These are phyloP conservation scores for Leccinum proximum DNA, from an alignment of 1,284 basidiomycete genomes.

Conservation along the genomic window DNA sequence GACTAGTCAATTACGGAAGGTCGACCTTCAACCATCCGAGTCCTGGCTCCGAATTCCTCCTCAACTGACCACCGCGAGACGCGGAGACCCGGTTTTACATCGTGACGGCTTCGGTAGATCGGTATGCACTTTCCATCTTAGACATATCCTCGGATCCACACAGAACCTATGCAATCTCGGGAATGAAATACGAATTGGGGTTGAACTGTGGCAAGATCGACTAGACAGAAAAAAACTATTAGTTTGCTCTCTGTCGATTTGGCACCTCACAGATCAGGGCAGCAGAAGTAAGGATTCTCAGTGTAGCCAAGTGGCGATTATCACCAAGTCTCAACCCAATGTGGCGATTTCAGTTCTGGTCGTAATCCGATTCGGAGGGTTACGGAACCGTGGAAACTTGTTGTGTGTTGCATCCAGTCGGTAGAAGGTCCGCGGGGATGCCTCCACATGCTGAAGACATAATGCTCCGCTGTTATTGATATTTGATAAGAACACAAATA, in stretches of 20 bases:
- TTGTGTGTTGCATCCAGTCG: not conserved
- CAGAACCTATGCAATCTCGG: not conserved
- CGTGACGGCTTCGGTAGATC: too few relatives aligned
- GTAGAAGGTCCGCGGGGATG: not conserved
- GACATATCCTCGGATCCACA: not conserved
- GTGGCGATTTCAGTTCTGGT: not conserved
- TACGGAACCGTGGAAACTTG: not conserved
- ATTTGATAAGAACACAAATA: not conserved
- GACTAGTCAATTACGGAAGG: too few relatives aligned
- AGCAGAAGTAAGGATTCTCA: too few relatives aligned
- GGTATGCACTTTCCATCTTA: too few relatives aligned
- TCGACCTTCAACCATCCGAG: too few relatives aligned
- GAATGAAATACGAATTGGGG: not conserved
- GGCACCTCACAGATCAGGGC: not conserved
- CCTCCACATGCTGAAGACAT: not conserved
- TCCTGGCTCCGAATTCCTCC: too few relatives aligned
- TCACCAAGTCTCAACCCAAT: not conserved
- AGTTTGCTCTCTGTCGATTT: not conserved
- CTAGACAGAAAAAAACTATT: not conserved
- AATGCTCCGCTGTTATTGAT: not conserved
- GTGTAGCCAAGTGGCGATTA: not conserved
- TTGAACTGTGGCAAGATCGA: too few relatives aligned
- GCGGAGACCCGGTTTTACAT: too few relatives aligned
- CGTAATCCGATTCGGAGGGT: not conserved
- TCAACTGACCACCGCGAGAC: too few relatives aligned